These are phyloP conservation scores for Diaporthe sp. DNA, from an alignment of 2,329 filamentous ascomycete genomes.

Conservation along the genomic window DNA sequence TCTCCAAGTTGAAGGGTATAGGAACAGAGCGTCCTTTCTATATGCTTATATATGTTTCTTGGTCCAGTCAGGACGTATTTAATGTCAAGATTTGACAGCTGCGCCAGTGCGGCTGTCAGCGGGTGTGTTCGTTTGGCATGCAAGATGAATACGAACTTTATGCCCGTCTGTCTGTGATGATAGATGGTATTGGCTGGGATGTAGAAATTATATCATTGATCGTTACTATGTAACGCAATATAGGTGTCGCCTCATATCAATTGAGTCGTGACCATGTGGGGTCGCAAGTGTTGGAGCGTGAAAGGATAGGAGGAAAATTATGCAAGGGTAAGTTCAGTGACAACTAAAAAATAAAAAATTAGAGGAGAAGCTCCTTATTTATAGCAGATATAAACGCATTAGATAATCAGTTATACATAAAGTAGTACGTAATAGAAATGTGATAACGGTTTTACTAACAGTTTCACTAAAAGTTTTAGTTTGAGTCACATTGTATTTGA, in stretches of 20 bases:
- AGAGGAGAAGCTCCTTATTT: neutral
- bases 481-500: neutral
- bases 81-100: neutral
- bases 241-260: too few species aligned
- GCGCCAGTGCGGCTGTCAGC: neutral
- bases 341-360: too few species aligned
- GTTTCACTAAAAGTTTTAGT: neutral
- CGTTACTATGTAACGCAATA: neutral
- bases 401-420: neutral
- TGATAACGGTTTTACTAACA: too few species aligned
- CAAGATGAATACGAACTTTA: neutral
- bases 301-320: neutral
- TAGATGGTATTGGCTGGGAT: neutral
- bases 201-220: neutral
- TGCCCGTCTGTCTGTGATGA: neutral
- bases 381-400: neutral
- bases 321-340: neutral
- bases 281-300: too few species aligned
- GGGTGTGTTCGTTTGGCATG: neutral
- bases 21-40: neutral
- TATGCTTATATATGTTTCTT: neutral
- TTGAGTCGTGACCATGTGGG: too few species aligned
- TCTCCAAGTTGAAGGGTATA: neutral
- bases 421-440: neutral
- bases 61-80: neutral